Evolutionary conservation across 257 asterid species (phyloP).

Genomic region (Striga asiatica): DNA sequence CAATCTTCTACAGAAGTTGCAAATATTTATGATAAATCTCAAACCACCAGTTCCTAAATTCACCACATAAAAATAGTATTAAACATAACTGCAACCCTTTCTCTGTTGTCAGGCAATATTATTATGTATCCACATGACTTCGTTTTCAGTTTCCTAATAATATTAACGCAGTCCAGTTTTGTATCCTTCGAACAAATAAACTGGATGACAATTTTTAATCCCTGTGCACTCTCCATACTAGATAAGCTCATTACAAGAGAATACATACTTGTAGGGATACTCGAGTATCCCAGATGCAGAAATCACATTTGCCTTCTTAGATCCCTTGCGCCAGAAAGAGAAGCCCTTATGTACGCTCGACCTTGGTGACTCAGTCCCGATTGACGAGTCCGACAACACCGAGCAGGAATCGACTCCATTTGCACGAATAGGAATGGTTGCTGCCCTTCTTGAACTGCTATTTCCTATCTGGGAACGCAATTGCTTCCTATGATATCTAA

Average conservation of each 20-base stretch:
- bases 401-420: conserved; percentile 49
- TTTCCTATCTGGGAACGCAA: conserved; percentile 36
- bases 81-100: background rate
- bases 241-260: background rate
- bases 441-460: conserved; percentile 61
- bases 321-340: conserved; percentile 39
- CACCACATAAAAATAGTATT: background rate
- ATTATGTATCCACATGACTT: background rate
- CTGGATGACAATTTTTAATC: background rate
- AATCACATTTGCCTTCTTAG: conserved; percentile 40
- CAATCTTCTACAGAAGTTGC: background rate
- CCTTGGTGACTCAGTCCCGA: conserved; percentile 53
- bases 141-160: background rate
- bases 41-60: background rate
- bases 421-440: conserved; percentile 46
- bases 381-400: conserved; percentile 50
- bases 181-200: background rate
- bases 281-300: conserved; percentile 64
- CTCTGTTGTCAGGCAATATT: background rate
- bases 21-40: background rate
- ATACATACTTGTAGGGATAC: conserved; percentile 55
- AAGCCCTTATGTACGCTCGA: conserved; percentile 25
- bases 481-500: conserved; percentile 40
- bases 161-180: background rate
- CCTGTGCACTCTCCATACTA: background rate